Conservation (phyloP, 1,139 yeast genomes). For the Saccharomycopsis hybrid region DNA sequence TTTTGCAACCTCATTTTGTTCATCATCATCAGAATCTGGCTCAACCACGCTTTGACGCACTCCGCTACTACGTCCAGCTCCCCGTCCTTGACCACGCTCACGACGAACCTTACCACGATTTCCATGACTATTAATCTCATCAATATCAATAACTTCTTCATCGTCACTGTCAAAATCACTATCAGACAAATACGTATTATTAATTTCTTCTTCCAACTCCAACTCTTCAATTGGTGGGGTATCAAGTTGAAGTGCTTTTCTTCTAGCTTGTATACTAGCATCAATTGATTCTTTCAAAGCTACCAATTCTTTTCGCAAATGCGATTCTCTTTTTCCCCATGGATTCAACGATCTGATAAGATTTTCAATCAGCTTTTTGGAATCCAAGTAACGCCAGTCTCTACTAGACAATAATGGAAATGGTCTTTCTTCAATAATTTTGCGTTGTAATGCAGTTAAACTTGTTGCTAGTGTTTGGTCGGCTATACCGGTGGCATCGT, state of each 20-base stretch:
- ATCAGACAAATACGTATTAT: conserved; percentile 16
- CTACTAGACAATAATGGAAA: conserved; percentile 44
- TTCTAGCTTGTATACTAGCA: conserved; percentile 55
- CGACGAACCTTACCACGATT: too few species aligned
- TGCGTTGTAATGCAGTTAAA: conserved; percentile 49
- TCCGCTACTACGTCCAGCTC: too few species aligned
- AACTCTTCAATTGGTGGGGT: conserved; percentile 38
- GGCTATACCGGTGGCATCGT: too few species aligned
- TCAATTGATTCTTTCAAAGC: conserved; percentile 48
- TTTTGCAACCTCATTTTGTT: conserved; percentile 20
- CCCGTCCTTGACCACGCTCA: too few species aligned
- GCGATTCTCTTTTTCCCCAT: conserved; percentile 71
- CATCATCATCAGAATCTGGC: conserved; percentile 21
- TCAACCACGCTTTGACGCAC: too few species aligned
- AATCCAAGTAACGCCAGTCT: conserved; percentile 68
- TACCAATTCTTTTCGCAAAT: conserved; percentile 55
- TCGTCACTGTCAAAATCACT: conserved; percentile 27
- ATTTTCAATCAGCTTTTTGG: conserved; percentile 48
- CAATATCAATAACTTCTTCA: too few species aligned
- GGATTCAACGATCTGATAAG: conserved; percentile 64
- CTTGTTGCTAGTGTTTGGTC: conserved; percentile 25
- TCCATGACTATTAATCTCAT: conserved; percentile 26
- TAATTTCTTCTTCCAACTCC: conserved; percentile 20
- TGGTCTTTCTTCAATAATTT: conserved; percentile 61
- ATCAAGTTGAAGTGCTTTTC: conserved; percentile 43